Percentiles rank a stretch among this genome's conserved stretches.
Conservation (phyloP, 768 basidiomycete genomes). For the Suillus americanus region DNA sequence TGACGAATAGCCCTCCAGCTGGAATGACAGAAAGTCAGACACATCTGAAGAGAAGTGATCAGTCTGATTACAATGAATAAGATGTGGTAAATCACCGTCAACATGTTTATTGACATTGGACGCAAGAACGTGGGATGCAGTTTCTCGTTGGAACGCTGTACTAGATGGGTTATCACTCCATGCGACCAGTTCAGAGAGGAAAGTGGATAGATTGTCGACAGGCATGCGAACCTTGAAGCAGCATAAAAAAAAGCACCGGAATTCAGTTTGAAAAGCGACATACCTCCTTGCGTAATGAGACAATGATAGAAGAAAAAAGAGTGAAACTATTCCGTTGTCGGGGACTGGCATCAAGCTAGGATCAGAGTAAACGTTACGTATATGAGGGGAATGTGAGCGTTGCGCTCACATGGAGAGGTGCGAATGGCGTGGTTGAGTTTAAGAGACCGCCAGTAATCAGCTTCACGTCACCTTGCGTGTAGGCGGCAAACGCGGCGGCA, state of each 20-base stretch:
- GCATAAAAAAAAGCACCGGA: background rate
- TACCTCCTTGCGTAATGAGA: slow-evolving; percentile 70
- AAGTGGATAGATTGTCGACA: slow-evolving; percentile 45
- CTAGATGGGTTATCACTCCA: slow-evolving; percentile 58
- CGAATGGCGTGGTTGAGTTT: slow-evolving; percentile 37
- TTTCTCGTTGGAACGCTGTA: slow-evolving; percentile 51
- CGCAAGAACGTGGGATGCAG: slow-evolving; percentile 57
- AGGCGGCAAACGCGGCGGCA: slow-evolving; percentile 37
- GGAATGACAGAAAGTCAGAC: slow-evolving; percentile 41
- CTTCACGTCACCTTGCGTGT: slow-evolving; percentile 43
- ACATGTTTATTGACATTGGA: slow-evolving; percentile 79
- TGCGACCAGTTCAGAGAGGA: slow-evolving; percentile 52
- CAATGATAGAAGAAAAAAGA: slow-evolving; percentile 64
- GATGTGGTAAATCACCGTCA: slow-evolving; percentile 45
- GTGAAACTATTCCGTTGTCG: slow-evolving; percentile 63
- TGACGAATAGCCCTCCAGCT: slow-evolving; percentile 49
- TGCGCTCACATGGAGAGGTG: slow-evolving; percentile 51
- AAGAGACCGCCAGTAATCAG: slow-evolving; percentile 56
- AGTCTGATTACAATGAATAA: slow-evolving; percentile 12
- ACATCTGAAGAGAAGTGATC: slow-evolving; percentile 40
- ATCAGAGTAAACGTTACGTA: background rate
- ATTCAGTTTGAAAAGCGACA: slow-evolving; percentile 12
- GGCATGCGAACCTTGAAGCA: slow-evolving; percentile 49
- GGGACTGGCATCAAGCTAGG: slow-evolving; percentile 18
- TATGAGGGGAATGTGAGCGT: background rate